A percentile compares a stretch with the other conserved stretches of the same genome.
Evolutionary conservation across 2,329 filamentous ascomycete species (phyloP).

Genomic region (Fusarium abutilonis): DNA sequence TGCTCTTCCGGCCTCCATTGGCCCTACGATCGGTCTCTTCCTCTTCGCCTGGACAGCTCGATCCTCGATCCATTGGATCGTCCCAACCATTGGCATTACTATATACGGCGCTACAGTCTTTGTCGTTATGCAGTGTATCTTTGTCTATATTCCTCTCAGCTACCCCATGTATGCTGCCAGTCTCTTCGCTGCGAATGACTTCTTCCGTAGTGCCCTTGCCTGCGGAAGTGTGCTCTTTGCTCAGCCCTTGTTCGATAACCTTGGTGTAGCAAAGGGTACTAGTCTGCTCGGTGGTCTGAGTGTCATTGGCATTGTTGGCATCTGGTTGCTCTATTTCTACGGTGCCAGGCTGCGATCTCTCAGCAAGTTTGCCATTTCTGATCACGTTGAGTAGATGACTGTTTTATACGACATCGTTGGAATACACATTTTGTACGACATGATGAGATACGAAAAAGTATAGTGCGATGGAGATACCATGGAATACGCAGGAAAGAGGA

Average conservation of each 20-base stretch:
- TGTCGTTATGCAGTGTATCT: constrained; percentile 68
- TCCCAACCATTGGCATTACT: constrained; percentile 65
- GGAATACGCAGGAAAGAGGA: not conserved
- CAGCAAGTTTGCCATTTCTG: constrained; percentile 65
- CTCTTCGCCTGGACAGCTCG: constrained; percentile 67
- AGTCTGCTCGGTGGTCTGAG: constrained; percentile 66
- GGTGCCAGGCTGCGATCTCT: constrained; percentile 64
- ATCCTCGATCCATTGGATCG: constrained; percentile 63
- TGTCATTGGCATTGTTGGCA: constrained; percentile 64
- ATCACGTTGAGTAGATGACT: constrained; percentile 27
- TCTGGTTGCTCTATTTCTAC: constrained; percentile 68
- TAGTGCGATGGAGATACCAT: constrained; percentile 26
- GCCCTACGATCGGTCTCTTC: constrained; percentile 68
- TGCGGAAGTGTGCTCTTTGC: constrained; percentile 69
- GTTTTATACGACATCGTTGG: not conserved
- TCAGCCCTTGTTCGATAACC: constrained; percentile 66
- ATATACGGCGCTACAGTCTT: constrained; percentile 64
- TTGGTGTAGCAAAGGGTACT: constrained; percentile 67
- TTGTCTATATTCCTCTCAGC: constrained; percentile 66
- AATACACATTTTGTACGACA: not conserved
- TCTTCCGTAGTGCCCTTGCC: constrained; percentile 66
- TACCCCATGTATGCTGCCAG: constrained; percentile 67
- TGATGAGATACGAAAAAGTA: constrained; percentile 1
- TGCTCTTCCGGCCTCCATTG: constrained; percentile 62
- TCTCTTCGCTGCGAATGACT: constrained; percentile 70